phyloP scores from a whole-genome alignment of 2,329 filamentous ascomycete genomes.

The Colletotrichum chrysophilum region DNA sequence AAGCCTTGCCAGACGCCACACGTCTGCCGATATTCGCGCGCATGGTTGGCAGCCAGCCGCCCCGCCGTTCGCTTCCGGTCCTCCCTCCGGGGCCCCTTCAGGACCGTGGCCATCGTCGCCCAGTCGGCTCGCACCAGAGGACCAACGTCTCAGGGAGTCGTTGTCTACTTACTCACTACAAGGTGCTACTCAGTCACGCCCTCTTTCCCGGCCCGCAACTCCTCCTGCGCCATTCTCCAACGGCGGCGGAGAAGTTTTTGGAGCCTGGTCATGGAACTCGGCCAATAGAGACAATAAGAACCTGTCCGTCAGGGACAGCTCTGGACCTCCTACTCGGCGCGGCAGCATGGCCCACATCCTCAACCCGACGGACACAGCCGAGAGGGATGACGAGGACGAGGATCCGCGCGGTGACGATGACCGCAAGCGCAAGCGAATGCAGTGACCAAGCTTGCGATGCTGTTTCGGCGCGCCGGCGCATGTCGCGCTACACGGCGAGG shows the following conservation, averaged over 20 bases:
- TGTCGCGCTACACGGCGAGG: background rate
- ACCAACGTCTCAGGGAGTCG: conserved; percentile 62
- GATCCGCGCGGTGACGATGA: conserved; percentile 62
- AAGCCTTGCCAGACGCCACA: conserved; percentile 83
- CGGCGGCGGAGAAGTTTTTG: conserved; percentile 51
- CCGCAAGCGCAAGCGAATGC: conserved; percentile 66
- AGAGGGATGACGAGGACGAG: conserved; percentile 62
- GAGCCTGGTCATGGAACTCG: conserved; percentile 62
- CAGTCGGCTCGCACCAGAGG: conserved; percentile 52
- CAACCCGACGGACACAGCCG: conserved; percentile 63
- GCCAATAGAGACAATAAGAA: conserved; percentile 56
- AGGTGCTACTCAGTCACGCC: conserved; percentile 40
- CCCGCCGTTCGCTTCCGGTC: conserved; percentile 51
- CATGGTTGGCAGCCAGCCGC: conserved; percentile 74
- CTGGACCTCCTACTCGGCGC: conserved; percentile 59
- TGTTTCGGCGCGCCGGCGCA: background rate
- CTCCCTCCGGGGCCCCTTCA: conserved; percentile 55
- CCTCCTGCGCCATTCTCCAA: conserved; percentile 59
- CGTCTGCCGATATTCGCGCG: conserved; percentile 92
- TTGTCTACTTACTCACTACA: conserved; percentile 60
- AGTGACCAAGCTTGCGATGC: conserved; percentile 34
- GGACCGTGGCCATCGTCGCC: conserved; percentile 62
- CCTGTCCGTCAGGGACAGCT: conserved; percentile 58
- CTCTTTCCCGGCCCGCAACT: conserved; percentile 59
- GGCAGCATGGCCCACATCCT: conserved; percentile 69